These are phyloP conservation scores for Aureobasidium subglaciale DNA, from an alignment of 2,329 filamentous ascomycete genomes.

Conservation along the genomic window DNA sequence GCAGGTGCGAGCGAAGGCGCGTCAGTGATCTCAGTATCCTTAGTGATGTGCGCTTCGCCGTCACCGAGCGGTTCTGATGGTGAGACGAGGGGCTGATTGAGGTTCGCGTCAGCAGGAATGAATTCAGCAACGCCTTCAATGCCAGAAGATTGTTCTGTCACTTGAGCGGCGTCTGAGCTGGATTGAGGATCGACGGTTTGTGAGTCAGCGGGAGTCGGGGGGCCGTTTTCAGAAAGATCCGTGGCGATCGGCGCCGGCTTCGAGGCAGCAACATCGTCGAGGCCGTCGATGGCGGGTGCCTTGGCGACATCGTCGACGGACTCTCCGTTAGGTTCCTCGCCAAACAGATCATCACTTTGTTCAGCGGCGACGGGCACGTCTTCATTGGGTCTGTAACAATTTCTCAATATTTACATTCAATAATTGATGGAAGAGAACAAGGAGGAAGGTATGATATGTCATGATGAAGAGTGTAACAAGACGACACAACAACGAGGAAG, in stretches of 20 bases:
- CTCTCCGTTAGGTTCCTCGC: conserved; percentile 23
- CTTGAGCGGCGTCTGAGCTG: conserved; percentile 24
- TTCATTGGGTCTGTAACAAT: conserved; percentile 14
- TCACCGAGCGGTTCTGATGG: conserved; percentile 34
- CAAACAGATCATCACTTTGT: conserved; percentile 30
- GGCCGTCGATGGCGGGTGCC: conserved; percentile 16
- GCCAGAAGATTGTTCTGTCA: conserved; percentile 36
- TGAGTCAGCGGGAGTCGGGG: conserved; percentile 1
- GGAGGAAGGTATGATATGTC: conserved; percentile 14
- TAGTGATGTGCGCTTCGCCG: conserved; percentile 21
- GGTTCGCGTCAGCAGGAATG: conserved; percentile 35
- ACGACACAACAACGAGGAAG: not conserved
- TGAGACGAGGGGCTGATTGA: conserved; percentile 35
- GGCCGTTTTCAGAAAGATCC: conserved; percentile 4
- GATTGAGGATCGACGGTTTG: conserved; percentile 14
- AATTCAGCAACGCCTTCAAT: conserved; percentile 39
- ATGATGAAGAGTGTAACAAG: not conserved
- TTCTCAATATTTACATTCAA: conserved; percentile 16
- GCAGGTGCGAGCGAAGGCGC: conserved; percentile 10
- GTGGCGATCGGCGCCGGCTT: conserved; percentile 2
- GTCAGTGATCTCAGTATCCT: conserved; percentile 16
- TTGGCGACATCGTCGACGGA: conserved; percentile 11
- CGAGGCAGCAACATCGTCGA: not conserved
- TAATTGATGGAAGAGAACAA: not conserved
- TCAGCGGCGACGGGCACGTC: conserved; percentile 13